Evolutionary conservation across 768 basidiomycete genomes (phyloP), one percentile per base, ranked within the genome.

Genomic region (Pholiota conissans): DNA sequence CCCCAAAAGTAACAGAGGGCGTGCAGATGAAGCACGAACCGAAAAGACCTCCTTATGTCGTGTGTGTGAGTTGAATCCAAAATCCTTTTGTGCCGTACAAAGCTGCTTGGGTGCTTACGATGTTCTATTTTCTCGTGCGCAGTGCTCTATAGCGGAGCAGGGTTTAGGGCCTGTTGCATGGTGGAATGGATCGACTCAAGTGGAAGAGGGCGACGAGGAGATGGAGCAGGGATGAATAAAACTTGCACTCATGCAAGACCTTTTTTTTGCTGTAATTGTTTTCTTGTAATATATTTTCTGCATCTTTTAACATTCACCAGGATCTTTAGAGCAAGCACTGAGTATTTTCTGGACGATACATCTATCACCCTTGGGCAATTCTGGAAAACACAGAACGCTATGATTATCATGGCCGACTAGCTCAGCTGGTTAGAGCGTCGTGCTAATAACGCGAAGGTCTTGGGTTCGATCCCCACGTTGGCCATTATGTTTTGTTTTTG

Each of bases 361-460:
- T n/a, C n/a, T n/a, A n/a, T n/a, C n/a, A n/a, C n/a, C n/a, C n/a
- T n/a, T n/a, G n/a, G n/a, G n/a, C n/a, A n/a, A n/a, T n/a, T n/a
- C n/a, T n/a, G n/a, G n/a, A n/a, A n/a, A n/a, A n/a, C n/a, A n/a
- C n/a, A n/a, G n/a, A n/a, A n/a, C n/a, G n/a, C n/a, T n/a, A n/a
- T n/a, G n/a, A n/a, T n/a, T n/a, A n/a, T n/a, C n/a, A n/a, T 28
- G 87, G 88, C 88, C 86, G 87, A 84, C 86, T 90, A 89, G 89
- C 89, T 91, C 88, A 91, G 89, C 77, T 89, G 89, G 89, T 90
- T 90, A 90, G 89, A 90, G 88, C 88, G 87, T 89, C 84, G 87
- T 87, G 84, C 87, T 90, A 89, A 87, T 86, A 85, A 72, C 83
- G 81, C 84, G 83, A 85, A 86, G 84, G 84, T 85, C 85, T 82